Evolutionary conservation across 306 rosid genomes (phyloP).

Genomic region (Lablab purpureus): DNA sequence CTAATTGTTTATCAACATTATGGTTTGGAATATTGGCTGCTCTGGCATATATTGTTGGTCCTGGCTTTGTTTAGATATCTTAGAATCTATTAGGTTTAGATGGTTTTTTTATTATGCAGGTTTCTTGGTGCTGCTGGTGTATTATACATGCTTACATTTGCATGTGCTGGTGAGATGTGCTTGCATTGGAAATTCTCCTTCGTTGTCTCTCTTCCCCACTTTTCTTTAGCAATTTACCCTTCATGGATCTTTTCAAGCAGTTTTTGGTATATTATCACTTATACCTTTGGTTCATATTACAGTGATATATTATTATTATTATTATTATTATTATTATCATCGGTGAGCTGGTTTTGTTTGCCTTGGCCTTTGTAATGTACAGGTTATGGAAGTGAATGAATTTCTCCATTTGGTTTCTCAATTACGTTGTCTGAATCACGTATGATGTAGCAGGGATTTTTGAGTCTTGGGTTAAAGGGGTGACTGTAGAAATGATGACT

Average conservation of each 20-base stretch:
- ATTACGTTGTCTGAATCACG: slow-evolving; percentile 51
- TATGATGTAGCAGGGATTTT: slow-evolving; percentile 57
- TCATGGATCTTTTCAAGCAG: slow-evolving; percentile 13
- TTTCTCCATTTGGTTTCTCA: slow-evolving; percentile 53
- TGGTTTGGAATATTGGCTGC: slow-evolving; percentile 31
- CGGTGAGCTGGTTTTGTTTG: slow-evolving; percentile 31
- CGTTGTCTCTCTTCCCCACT: slow-evolving; percentile 16
- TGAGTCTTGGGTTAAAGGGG: slow-evolving; percentile 49
- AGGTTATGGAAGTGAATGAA: slow-evolving; percentile 47
- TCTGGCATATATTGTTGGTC: slow-evolving; percentile 19
- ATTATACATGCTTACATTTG: slow-evolving; percentile 40
- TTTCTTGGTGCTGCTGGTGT: slow-evolving; percentile 59
- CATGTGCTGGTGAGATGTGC: slow-evolving; percentile 58
- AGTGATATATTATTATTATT: background rate
- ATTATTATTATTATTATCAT: background rate
- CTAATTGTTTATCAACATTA: slow-evolving; percentile 9
- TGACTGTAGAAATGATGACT: slow-evolving; percentile 50
- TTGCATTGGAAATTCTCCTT: slow-evolving; percentile 41
- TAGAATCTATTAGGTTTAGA: slow-evolving; percentile 61
- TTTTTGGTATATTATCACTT: slow-evolving; percentile 4
- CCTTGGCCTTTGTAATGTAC: slow-evolving; percentile 43
- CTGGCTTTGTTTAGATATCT: slow-evolving; percentile 38
- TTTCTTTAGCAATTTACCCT: slow-evolving; percentile 23
- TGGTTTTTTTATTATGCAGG: slow-evolving; percentile 60
- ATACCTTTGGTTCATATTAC: slow-evolving; percentile 21